phyloP scores from a whole-genome alignment of 306 rosid genomes.

The Cucurbita argyrosperma region DNA sequence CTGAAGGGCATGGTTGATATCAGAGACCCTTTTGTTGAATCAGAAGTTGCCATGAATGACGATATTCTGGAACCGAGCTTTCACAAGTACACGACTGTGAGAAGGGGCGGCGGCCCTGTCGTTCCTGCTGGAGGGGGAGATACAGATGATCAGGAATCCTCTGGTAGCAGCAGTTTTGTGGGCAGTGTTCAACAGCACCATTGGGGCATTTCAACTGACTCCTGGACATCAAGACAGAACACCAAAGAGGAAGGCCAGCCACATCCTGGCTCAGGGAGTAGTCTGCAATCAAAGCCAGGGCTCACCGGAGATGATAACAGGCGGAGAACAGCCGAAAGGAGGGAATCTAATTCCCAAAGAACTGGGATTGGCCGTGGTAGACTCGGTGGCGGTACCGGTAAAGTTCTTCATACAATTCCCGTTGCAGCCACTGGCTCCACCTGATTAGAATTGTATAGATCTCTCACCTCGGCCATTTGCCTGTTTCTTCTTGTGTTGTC shows the following conservation, averaged over 20 bases:
- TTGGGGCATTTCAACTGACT: conserved; percentile 32
- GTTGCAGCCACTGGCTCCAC: conserved; percentile 41
- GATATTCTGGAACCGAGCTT: conserved; percentile 69
- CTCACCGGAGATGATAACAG: conserved; percentile 16
- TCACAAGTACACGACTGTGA: conserved; percentile 73
- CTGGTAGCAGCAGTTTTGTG: conserved; percentile 54
- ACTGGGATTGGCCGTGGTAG: conserved; percentile 45
- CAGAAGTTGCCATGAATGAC: conserved; percentile 44
- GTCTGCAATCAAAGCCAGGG: background rate
- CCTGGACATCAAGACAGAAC: conserved; percentile 32
- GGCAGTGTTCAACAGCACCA: conserved; percentile 26
- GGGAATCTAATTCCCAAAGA: conserved; percentile 29
- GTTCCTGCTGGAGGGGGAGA: conserved; percentile 19
- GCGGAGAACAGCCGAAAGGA: conserved; percentile 22
- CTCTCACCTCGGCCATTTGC: background rate
- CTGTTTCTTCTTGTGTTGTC: conserved; percentile 3
- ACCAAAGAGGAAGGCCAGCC: conserved; percentile 18
- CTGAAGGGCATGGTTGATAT: conserved; percentile 17
- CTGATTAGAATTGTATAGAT: conserved; percentile 16
- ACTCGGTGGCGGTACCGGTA: conserved; percentile 24
- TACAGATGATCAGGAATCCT: conserved; percentile 65
- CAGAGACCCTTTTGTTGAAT: conserved; percentile 58
- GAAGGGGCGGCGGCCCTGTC: conserved; percentile 43
- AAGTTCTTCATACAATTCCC: conserved; percentile 27
- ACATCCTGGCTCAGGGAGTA: background rate